Percentiles rank a stretch among this genome's conserved stretches.
Conservation (phyloP, 208 protist species). For the Leishmania arabica region DNA sequence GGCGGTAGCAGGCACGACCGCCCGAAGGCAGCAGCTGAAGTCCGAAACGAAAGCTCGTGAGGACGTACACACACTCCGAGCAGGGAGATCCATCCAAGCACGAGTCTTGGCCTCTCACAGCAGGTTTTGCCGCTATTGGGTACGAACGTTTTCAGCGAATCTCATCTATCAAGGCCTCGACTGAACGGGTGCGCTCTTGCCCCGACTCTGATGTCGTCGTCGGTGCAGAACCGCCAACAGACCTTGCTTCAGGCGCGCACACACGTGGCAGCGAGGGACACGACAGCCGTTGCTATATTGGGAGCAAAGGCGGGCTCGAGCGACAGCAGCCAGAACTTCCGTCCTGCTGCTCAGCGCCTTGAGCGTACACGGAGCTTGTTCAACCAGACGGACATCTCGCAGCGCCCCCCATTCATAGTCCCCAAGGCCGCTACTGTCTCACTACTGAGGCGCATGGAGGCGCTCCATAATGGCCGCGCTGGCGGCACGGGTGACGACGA, state of each 20-base stretch:
- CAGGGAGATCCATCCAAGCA: background rate
- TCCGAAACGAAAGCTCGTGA: background rate
- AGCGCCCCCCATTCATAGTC: background rate
- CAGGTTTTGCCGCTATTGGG: background rate
- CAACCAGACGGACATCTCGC: background rate
- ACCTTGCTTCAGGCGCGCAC: constrained; percentile 11
- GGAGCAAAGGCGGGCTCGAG: background rate
- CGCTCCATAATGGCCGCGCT: background rate
- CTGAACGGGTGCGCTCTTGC: background rate
- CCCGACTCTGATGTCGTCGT: constrained; percentile 15
- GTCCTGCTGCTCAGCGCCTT: background rate
- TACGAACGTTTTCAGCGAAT: background rate
- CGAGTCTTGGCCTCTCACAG: background rate
- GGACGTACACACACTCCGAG: background rate
- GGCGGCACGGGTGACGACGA: background rate
- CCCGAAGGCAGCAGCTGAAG: background rate
- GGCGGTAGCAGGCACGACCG: background rate
- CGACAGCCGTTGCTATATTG: background rate
- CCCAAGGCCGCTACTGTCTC: background rate
- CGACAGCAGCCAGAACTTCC: background rate
- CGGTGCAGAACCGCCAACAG: constrained; percentile 8
- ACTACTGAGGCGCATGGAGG: background rate
- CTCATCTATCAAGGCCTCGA: background rate
- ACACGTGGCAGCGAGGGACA: background rate
- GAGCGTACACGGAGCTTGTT: background rate